Base-by-base conservation (phyloP, 2,329 filamentous ascomycete species). In the Cercospora nicotianae region DNA sequence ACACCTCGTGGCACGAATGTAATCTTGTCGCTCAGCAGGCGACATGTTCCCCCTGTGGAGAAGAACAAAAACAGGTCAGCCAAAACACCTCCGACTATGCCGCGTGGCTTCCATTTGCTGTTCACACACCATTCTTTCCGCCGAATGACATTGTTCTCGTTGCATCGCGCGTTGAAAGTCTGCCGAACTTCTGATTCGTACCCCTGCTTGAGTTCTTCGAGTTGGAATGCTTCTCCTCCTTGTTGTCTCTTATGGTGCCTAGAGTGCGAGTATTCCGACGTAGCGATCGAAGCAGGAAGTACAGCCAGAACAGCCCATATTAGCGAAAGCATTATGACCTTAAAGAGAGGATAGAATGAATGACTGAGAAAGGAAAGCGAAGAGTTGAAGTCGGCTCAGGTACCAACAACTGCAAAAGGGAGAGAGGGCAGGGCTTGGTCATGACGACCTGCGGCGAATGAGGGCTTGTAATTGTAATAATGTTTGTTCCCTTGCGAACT, bases 1-100 rank as follows among this genome's bases (percentile, higher is more conserved):
- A 36, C 75, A 77, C 57, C 69, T 66, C 28, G 73, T 69, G 2
- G 75, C 74, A 36, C 68, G 36, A 63, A 73, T 77, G 51, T 73
- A 77, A 26, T 67, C 68, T 28, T 67, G 71, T 60, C 74, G 72
- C 58, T 74, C 67, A 1, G 64, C 53, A 5, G 70, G 65, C 67
- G 74, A 13, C 67, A 74, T 26, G 71, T 72, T 33, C 69, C 72
- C 60, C 74, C 70, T 64, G 8, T 3, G 6, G 39, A 45, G 16
- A 26, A 5, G 13, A 16, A 39, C 3, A 23, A 28, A 12, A 53
- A 12, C 8, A 48, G 12, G 48, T 53, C 20, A 53, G 48, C 36
- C 18, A 28, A 13, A 2, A 51, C 10, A 23, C 9, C 12, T 2
- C 45, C 18, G 20, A 13, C 18, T 0, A 53, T 3, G 20, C 12